Conservation (phyloP, 106 monocot genomes). For the Dactylorhiza incarnata region DNA sequence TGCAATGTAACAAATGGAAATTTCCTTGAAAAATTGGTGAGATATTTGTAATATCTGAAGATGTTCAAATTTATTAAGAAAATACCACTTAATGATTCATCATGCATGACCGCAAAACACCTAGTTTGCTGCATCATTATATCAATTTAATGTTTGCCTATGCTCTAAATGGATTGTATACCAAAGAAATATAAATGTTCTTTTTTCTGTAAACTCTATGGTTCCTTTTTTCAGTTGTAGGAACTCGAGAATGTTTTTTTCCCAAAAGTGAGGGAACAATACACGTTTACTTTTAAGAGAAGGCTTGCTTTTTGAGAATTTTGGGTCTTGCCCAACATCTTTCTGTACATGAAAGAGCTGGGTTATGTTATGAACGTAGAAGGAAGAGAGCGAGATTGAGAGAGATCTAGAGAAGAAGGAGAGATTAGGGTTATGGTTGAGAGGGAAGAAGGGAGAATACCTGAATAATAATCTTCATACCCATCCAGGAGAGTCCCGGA, state of each 20-base stretch:
- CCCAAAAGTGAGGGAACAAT: background rate
- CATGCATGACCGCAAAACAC: background rate
- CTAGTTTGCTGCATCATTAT: background rate
- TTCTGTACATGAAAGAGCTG: background rate
- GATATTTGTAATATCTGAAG: background rate
- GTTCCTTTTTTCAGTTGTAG: background rate
- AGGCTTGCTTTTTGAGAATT: background rate
- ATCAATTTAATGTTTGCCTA: background rate
- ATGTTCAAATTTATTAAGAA: background rate
- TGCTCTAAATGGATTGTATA: background rate
- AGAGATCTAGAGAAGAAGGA: too few species aligned
- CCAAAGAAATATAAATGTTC: background rate
- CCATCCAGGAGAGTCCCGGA: too few species aligned
- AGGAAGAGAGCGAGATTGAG: too few species aligned
- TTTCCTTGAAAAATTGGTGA: slow-evolving; percentile 61
- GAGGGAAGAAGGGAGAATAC: too few species aligned
- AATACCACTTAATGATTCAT: background rate
- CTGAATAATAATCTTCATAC: too few species aligned
- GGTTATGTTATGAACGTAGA: too few species aligned
- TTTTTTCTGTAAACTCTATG: background rate
- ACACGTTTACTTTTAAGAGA: background rate
- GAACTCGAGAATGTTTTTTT: background rate
- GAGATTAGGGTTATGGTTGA: too few species aligned
- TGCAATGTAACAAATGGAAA: slow-evolving; percentile 98
- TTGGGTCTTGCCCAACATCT: background rate